Evolutionary conservation across 441 rosid genomes (phyloP), one percentile per base, ranked within the genome.

Genomic region (Geranium incanum): DNA sequence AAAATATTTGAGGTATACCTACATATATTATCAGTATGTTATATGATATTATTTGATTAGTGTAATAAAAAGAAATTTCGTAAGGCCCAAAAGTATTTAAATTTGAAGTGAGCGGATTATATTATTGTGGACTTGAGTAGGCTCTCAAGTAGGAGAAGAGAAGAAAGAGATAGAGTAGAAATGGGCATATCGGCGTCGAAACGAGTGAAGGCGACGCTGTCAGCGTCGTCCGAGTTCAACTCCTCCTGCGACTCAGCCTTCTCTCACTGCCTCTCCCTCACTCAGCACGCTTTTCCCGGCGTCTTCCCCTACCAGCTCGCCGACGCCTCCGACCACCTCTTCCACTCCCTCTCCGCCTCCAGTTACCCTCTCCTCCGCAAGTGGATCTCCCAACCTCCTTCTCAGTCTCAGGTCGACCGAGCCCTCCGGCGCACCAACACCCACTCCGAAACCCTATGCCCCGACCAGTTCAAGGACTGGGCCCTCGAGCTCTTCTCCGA

Each of bases 291-390:
- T 80, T 89, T 89, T 83, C 50, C 72, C 39, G 97, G 97, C 18
- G 89, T 89, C 74, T 80, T 86, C 68, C 89, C 91, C 0, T 88
- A 89, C 83, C 97, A 93, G 74, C 96, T 93, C 73, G 68, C 74
- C 48, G 70, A 89, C 33, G 96, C 98, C 79, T 82, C 92, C 73
- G 66, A 74, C 1, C 83, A 84, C 72, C 85, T 91, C 84, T 89
- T 89, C 77, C 76, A 80, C 74, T 59, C 80, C 70, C 84, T 86
- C 64, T 75, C 83, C 64, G 36, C 74, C 72, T 19, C 81, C 73
- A 23, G 70, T 0, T 76, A 66, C 67, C 85, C 87, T n/a, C 80
- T 86, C 38, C 66, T 88, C 80, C 70, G 76, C 81, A 76, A 75
- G 18, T 89, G 96, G 96, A 80, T 88, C 55, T 82, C 95, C 4